phyloP scores from a whole-genome alignment of 2,329 filamentous ascomycete genomes.

The Mollisiaceae sp. region DNA sequence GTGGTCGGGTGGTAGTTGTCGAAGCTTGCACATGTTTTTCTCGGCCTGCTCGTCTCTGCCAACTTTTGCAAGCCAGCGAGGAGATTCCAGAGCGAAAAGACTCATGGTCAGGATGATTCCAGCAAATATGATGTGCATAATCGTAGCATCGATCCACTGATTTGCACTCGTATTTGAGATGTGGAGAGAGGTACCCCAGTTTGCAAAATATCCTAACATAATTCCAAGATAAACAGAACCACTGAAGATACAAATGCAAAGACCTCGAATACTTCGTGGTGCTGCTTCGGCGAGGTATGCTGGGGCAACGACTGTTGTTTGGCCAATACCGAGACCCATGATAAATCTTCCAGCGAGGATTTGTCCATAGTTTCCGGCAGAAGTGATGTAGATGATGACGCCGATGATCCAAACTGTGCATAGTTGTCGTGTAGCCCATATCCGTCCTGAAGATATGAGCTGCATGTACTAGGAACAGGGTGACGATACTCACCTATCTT shows the following conservation, averaged over 20 bases:
- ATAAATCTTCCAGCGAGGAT: conserved; percentile 38
- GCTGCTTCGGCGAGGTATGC: conserved; percentile 43
- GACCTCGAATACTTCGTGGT: conserved; percentile 34
- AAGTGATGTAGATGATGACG: conserved; percentile 43
- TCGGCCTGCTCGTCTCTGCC: conserved; percentile 61
- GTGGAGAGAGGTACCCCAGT: conserved; percentile 39
- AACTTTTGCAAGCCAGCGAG: conserved; percentile 56
- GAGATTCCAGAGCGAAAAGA: conserved; percentile 45
- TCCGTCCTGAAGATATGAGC: conserved; percentile 35
- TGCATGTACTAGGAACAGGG: conserved; percentile 33
- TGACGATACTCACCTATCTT: conserved; percentile 28
- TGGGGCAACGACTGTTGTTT: conserved; percentile 44
- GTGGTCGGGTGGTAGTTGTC: conserved; percentile 63
- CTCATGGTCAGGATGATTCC: conserved; percentile 49
- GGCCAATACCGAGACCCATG: conserved; percentile 46
- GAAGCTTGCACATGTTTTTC: conserved; percentile 60
- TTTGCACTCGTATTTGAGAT: conserved; percentile 48
- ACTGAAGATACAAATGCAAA: conserved; percentile 37
- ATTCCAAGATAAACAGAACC: conserved; percentile 35
- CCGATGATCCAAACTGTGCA: conserved; percentile 36
- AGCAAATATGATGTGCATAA: conserved; percentile 64
- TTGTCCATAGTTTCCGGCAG: conserved; percentile 38
- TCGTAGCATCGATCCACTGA: conserved; percentile 70
- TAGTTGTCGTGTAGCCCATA: conserved; percentile 37
- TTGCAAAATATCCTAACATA: conserved; percentile 38